Conservation (phyloP, 23 red algal genomes). For the Gracilariopsis chorda region DNA sequence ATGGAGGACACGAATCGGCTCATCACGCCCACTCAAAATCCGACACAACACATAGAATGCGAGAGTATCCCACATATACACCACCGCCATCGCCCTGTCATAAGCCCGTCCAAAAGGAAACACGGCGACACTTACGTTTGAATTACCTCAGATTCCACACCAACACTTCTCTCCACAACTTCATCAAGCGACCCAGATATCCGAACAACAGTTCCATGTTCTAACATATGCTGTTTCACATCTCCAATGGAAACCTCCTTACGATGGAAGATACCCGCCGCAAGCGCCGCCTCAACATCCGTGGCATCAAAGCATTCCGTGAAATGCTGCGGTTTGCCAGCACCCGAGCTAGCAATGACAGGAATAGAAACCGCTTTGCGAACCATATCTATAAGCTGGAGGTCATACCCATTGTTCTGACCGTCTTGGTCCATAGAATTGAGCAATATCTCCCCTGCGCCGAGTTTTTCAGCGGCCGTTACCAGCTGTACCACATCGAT, state of each 20-base stretch:
- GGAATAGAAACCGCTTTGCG: constrained; percentile 66
- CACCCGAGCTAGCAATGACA: constrained; percentile 87
- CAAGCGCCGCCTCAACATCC: constrained; percentile 82
- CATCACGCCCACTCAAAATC: too few species aligned
- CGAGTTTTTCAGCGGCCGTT: constrained; percentile 35
- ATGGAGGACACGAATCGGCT: too few species aligned
- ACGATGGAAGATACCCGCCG: constrained; percentile 93
- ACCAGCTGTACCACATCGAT: constrained; percentile 91
- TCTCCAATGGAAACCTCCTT: constrained; percentile 73
- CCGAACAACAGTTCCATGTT: constrained; percentile 53
- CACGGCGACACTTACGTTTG: too few species aligned
- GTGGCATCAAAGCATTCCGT: constrained; percentile 60
- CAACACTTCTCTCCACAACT: background rate
- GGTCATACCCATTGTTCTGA: constrained; percentile 75
- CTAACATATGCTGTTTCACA: constrained; percentile 77
- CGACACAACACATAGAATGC: too few species aligned
- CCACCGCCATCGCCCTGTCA: too few species aligned
- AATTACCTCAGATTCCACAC: too few species aligned
- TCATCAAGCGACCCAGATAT: background rate
- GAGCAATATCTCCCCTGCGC: constrained; percentile 91
- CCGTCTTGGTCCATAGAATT: constrained; percentile 97
- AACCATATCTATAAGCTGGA: constrained; percentile 49
- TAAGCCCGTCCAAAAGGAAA: too few species aligned
- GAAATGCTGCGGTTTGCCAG: constrained; percentile 82
- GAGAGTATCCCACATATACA: too few species aligned